These are phyloP conservation scores for Quercus lobata DNA, from an alignment of 331 rosid genomes.

Conservation along the genomic window DNA sequence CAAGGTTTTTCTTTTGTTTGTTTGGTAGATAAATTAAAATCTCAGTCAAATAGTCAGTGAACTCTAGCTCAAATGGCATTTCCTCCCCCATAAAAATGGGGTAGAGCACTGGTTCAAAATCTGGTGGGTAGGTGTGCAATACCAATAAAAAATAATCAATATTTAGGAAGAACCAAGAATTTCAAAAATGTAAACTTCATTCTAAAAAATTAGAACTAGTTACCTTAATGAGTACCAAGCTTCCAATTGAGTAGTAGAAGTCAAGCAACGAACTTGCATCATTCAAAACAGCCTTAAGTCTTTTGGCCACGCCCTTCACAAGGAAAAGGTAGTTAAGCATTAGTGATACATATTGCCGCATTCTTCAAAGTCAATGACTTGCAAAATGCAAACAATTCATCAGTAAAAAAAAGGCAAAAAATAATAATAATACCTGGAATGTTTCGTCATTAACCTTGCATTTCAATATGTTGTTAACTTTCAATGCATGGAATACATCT, in stretches of 20 bases:
- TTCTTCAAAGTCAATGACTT: slow-evolving; percentile 8
- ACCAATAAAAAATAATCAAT: background rate
- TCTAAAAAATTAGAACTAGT: background rate
- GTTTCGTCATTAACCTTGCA: slow-evolving; percentile 49
- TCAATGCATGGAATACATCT: slow-evolving; percentile 71
- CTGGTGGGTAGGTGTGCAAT: too few relatives aligned
- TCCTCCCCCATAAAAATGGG: too few relatives aligned
- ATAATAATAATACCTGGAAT: slow-evolving; percentile 47
- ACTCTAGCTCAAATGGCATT: too few relatives aligned
- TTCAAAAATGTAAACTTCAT: background rate
- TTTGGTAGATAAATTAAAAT: too few relatives aligned
- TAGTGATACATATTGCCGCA: slow-evolving; percentile 3
- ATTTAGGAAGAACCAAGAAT: background rate
- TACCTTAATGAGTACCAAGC: slow-evolving; percentile 82
- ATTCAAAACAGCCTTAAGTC: slow-evolving; percentile 50
- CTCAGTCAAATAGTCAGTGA: too few relatives aligned
- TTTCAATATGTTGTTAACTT: slow-evolving; percentile 60
- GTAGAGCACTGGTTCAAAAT: too few relatives aligned
- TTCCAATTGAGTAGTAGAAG: slow-evolving; percentile 65
- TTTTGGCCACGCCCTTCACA: slow-evolving; percentile 56
- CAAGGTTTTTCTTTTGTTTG: background rate
- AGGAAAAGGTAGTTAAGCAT: slow-evolving; percentile 16
- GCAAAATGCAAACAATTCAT: slow-evolving; percentile 16
- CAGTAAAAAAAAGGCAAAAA: background rate
- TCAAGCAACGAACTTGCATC: slow-evolving; percentile 73